Evolutionary conservation across 768 basidiomycete genomes (phyloP).

Genomic region (Russula abietina): DNA sequence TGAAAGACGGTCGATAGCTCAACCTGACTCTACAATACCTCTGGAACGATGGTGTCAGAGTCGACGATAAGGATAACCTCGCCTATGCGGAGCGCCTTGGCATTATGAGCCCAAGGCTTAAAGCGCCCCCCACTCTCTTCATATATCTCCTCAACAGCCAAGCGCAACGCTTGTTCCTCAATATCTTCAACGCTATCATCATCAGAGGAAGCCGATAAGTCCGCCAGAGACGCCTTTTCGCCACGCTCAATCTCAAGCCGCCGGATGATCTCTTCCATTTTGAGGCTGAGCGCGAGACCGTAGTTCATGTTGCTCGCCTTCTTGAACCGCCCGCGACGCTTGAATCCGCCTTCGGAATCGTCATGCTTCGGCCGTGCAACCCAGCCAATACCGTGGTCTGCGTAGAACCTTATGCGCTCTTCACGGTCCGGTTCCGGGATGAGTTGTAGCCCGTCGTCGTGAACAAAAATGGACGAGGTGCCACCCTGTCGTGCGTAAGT

Average conservation of each 20-base stretch:
- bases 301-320: constrained; percentile 94
- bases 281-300: constrained; percentile 60
- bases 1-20: background rate
- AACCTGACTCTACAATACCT: constrained; percentile 35
- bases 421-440: constrained; percentile 55
- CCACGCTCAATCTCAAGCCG: constrained; percentile 40
- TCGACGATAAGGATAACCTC: constrained; percentile 79
- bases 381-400: constrained; percentile 73
- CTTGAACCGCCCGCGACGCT: constrained; percentile 86
- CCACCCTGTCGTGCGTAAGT: constrained; percentile 91
- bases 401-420: constrained; percentile 67
- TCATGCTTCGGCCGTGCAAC: constrained; percentile 75
- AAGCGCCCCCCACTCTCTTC: constrained; percentile 51
- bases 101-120: constrained; percentile 75
- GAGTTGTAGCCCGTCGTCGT: constrained; percentile 79
- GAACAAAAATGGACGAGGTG: constrained; percentile 69
- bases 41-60: constrained; percentile 74
- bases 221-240: constrained; percentile 32
- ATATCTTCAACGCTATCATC: constrained; percentile 45
- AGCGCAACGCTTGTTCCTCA: constrained; percentile 65
- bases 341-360: constrained; percentile 54
- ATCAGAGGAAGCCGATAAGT: constrained; percentile 29
- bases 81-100: constrained; percentile 66
- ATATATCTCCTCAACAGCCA: constrained; percentile 70
- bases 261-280: constrained; percentile 47